Base-by-base conservation (phyloP, 495 filamentous ascomycete genomes). In the Aspergillus bertholletiae region DNA sequence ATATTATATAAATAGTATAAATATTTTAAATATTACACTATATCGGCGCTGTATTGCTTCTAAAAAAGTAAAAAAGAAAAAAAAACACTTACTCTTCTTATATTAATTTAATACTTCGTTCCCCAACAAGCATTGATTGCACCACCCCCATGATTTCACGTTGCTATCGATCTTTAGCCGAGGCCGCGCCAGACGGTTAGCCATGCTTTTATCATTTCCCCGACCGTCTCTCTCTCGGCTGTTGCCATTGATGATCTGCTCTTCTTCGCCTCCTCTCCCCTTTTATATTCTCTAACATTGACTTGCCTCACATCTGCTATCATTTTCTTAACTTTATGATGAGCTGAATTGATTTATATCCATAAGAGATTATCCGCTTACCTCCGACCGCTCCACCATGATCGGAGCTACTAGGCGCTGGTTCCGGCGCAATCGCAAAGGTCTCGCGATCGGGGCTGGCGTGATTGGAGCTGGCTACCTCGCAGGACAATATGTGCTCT, bases 401-500 rank as follows among this genome's bases (percentile, higher is more conserved):
- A 85, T 96, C 70, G 78, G 82, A 61, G 83, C 89, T 61, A 88
- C 88, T 47, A 86, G 87, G 71, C 83, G 82, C 76, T 98, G 94
- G 91, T 79, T 97, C 58, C 83, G 83, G 73, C 89, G 91, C 75
- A 96, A 98, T 78, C 87, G 90, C 71, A 94, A 87, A 56, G 87
- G 84, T 57, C 80, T 98, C 60, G 89, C 89, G 62, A 85, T 97
- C 68, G 90, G 90, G 57, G 82, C 88, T 55, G 92, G 92, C 39
- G 81, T 96, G 49, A 71, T 95, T 58, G 92, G 92, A 49, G 92
- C 86, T 59, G 92, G 91, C 59, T 98, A 98, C 74, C 73, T 97
- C 54, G 93, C 89, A 24, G 90, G 88, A 20, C 88, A 95, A 73
- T 98, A 97, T 86, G 84, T 96, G 49, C 58, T 96, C 61, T 82